These are phyloP conservation scores for Aspergillus haitiensis DNA, from an alignment of 495 filamentous ascomycete species.

Conservation along the genomic window DNA sequence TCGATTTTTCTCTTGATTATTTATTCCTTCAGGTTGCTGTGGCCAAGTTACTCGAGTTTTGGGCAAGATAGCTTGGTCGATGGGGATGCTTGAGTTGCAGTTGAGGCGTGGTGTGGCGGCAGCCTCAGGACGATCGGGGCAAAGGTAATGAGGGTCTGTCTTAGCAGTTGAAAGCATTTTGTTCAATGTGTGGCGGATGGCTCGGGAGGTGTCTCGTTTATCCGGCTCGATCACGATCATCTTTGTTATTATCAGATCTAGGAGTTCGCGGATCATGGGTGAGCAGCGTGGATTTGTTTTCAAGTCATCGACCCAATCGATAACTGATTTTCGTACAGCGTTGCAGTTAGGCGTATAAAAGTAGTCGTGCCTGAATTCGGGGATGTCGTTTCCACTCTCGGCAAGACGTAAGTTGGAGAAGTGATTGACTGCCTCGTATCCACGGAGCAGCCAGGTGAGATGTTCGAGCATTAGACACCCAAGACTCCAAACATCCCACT, in stretches of 20 bases:
- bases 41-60: too few relatives aligned
- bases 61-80: too few relatives aligned
- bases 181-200: not conserved
- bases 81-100: too few relatives aligned
- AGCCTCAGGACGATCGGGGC: too few relatives aligned
- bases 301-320: conserved; percentile 10
- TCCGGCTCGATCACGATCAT: conserved; percentile 19
- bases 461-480: conserved; percentile 51
- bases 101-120: too few relatives aligned
- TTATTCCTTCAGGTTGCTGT: too few relatives aligned
- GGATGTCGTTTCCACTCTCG: not conserved
- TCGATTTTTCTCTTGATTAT: too few relatives aligned
- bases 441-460: conserved; percentile 20
- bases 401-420: conserved; percentile 6
- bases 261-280: conserved; percentile 6
- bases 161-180: conserved; percentile 2
- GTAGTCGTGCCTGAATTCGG: conserved; percentile 2
- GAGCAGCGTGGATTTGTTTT: conserved; percentile 4
- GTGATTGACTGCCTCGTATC: conserved; percentile 5
- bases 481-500: conserved; percentile 50
- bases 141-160: conserved; percentile 1
- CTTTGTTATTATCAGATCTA: conserved; percentile 15
- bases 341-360: conserved; percentile 11
- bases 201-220: conserved; percentile 3
- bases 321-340: conserved; percentile 3